Conservation (phyloP, 148 eudicot species). For the Euryodendron excelsum region DNA sequence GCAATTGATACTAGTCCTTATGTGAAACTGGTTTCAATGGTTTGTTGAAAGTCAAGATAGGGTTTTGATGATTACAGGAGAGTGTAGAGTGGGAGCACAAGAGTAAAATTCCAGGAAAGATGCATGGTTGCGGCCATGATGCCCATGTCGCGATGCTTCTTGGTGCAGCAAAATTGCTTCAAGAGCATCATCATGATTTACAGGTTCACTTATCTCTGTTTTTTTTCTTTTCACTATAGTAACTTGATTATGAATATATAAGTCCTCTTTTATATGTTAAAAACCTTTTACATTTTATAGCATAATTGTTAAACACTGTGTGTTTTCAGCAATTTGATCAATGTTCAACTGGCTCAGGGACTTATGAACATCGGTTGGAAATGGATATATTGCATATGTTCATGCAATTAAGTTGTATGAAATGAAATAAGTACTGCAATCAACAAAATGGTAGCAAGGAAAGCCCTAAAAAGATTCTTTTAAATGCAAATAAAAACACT, state of each 20-base stretch:
- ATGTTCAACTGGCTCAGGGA: neutral
- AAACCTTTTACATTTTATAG: neutral
- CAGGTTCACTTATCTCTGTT: slow-evolving; percentile 27
- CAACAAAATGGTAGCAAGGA: too few species aligned
- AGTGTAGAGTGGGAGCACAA: slow-evolving; percentile 62
- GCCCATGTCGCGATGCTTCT: slow-evolving; percentile 61
- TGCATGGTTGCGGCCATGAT: slow-evolving; percentile 66
- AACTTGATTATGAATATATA: neutral
- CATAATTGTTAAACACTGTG: neutral
- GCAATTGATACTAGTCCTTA: neutral
- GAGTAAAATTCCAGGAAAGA: slow-evolving; percentile 53
- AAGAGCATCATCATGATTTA: slow-evolving; percentile 37
- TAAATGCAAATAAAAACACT: too few species aligned
- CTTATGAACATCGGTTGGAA: neutral
- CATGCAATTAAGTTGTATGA: neutral
- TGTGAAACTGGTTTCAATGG: neutral
- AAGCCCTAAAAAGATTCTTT: too few species aligned
- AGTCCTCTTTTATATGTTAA: neutral
- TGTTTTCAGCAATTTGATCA: neutral
- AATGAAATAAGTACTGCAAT: neutral
- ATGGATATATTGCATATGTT: neutral
- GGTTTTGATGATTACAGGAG: slow-evolving; percentile 30
- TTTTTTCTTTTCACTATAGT: too few species aligned
- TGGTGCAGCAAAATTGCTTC: slow-evolving; percentile 60
- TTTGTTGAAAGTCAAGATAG: neutral